Evolutionary conservation across 1,284 basidiomycete species (phyloP), one percentile per base, ranked within the genome.

Genomic region (Coniferiporia weirii): DNA sequence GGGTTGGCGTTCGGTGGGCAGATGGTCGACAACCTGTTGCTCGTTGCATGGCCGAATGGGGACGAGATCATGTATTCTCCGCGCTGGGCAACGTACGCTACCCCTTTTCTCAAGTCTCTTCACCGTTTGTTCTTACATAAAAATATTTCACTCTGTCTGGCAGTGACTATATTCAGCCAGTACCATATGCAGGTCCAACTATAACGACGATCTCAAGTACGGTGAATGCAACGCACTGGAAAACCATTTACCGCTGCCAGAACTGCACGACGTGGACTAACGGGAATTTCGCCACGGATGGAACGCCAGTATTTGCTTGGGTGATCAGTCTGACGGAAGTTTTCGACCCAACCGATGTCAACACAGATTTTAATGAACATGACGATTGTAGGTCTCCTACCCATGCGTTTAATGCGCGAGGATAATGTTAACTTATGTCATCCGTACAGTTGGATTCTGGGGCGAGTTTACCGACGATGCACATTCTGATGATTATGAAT

Each of bases 41-140:
- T 84, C 40, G 78, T 83, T 45, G 80, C 82, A 4, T 86, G 84
- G 84, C 76, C 80, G 3, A 80, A 83, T 64, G 76, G 71, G 15
- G 74, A 76, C 52, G 60, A 71, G 0, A 77, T 86, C 63, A 79
- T 85, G 15, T 69, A 73, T 53, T 80, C 81, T 1, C 73, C 80
- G 10, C 76, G 83, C 57, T 75, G 71, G 52, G 76, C 82, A 3
- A 78, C 76, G 81, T 83, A 61, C 51, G 50, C 46, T 27, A n/a
- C 27, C n/a, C 7, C 10, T 53, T 40, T 40, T 4, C 8, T 36
- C 34, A 4, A 15, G 38, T 45, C 35, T 60, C 53, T 19, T 35
- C 35, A 4, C 34, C 58, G 54, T 45, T 46, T 50, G 10, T 50
- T 59, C 36, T 19, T 53, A 17, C 43, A 9, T n/a, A 49, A 19